Conservation (phyloP, 148 eudicot species). For the Fallopia convolvulus region DNA sequence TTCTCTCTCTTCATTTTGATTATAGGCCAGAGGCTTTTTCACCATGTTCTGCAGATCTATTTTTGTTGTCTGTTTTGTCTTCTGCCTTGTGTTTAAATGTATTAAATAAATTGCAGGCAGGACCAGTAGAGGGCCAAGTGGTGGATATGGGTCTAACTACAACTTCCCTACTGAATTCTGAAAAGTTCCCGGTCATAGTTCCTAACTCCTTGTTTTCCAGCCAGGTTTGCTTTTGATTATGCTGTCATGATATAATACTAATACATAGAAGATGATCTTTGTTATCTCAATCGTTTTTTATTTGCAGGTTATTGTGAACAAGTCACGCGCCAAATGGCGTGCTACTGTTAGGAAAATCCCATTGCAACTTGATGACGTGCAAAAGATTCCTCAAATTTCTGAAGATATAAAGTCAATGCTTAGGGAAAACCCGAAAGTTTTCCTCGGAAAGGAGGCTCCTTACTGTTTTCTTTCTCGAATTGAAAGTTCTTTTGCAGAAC, state of each 20-base stretch:
- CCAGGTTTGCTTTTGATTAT: constrained; percentile 46
- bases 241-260: not conserved
- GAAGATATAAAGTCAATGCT: constrained; percentile 74
- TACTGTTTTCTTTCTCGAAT: constrained; percentile 78
- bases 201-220: constrained; percentile 91
- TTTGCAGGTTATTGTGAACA: constrained; percentile 80
- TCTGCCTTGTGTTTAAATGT: not conserved
- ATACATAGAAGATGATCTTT: not conserved
- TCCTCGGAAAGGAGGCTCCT: constrained; percentile 77
- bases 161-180: constrained; percentile 71
- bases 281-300: not conserved
- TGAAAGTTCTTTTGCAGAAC: constrained; percentile 63
- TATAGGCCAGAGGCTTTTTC: not conserved
- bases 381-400: constrained; percentile 62
- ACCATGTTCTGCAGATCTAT: constrained; percentile 5
- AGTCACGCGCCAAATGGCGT: constrained; percentile 88
- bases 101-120: constrained; percentile 61
- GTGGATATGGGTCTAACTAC: constrained; percentile 92
- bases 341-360: constrained; percentile 63
- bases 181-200: constrained; percentile 77
- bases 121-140: constrained; percentile 96
- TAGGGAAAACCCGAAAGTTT: constrained; percentile 61
- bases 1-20: not conserved
- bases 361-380: constrained; percentile 47
- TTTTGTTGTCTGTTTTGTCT: constrained; percentile 9